Evolutionary conservation across 345 rosid species (phyloP), one percentile per base, ranked within the genome.

Genomic region (Ailanthus altissimus): DNA sequence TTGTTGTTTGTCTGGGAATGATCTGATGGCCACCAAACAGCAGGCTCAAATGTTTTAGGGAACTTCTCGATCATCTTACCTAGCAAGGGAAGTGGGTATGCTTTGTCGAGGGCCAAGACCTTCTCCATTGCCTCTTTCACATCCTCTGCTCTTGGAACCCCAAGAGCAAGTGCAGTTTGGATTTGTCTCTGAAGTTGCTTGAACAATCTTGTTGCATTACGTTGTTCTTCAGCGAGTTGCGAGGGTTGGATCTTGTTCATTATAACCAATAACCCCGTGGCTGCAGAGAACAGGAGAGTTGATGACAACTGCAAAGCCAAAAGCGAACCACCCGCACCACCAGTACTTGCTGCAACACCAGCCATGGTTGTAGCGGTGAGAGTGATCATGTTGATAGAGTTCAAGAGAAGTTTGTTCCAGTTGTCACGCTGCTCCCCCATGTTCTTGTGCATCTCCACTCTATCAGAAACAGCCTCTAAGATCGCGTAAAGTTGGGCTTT

Each of bases 391-490:
- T 90, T 92, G 72, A 90, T 85, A 57, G 94, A 92, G 47, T 82
- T 90, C 57, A 92, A 82, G 32, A 90, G 78, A 7, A 92, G 84
- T n/a, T 82, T 75, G 81, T 92, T 92, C 97, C 97, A 89, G 72
- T 85, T 86, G 20, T 89, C 83, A 2, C 94, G 80, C 54, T 90
- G 97, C 79, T 90, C 90, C 5, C 88, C 87, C 0, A 92, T 51
- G 78, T 90, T 92, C n/a, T 82, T 76, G 79, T 92, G 97, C 93
- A 90, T 92, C 85, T 89, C 93, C 2, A 90, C 81, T 65, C 97
- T 83, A 61, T 92, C 97, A 56, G 86, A 74, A 67, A 90, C 87
- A 25, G 83, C 89, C 67, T 85, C 94, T 76, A 90, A 74, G 56
- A 90, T 84, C 0, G 84, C 86, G n/a, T 83, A 77, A 18, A 92